Base-by-base conservation (phyloP, 306 rosid species). In the Malus asiatica region DNA sequence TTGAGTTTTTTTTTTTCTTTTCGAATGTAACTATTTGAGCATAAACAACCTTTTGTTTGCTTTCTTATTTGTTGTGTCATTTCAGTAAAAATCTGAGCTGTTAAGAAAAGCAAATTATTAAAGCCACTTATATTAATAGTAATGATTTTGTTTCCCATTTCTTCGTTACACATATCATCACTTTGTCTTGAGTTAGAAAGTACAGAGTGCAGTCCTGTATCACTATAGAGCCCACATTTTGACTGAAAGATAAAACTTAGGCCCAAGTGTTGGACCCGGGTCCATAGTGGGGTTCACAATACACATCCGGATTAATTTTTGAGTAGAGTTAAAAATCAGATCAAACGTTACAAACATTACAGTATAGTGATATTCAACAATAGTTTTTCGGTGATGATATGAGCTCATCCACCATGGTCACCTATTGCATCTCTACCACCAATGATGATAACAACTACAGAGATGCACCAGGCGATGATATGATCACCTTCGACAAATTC, bases 141-240 rank as follows among this genome's bases (percentile, higher is more conserved):
- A 8, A 72, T 72, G 15, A 72, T 72, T 72, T 58, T 58, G 76
- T 60, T 38, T 72, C 66, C 76, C 76, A 35, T 42, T 71, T 53
- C 12, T 71, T 19, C 20, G 7, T 20, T 62, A 16, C 5, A 59
- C 3, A 0, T 3, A 4, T 53, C 32, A 30, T 27, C 40, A 69
- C 35, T 30, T 51, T 46, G 8, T 62, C 18, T 8, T 23, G 32
- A 68, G 11, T 29, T 51, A n/a, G n/a, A 9, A 53, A 53, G 75
- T 33, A 52, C 62, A 25, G 7, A 64, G n/a, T 30, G 78, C 78
- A 32, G 48, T 44, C 29, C 22, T 29, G 73, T 16, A 27, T 61
- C 29, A 0, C 30, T 4, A 14, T 29, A 11, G 13, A 51, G 61
- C 51, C 60, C 55, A 58, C 30, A 15, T 14, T 57, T 53, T 16